phyloP scores from a whole-genome alignment of 2,329 filamentous ascomycete genomes.

The Cordyceps farinosa region DNA sequence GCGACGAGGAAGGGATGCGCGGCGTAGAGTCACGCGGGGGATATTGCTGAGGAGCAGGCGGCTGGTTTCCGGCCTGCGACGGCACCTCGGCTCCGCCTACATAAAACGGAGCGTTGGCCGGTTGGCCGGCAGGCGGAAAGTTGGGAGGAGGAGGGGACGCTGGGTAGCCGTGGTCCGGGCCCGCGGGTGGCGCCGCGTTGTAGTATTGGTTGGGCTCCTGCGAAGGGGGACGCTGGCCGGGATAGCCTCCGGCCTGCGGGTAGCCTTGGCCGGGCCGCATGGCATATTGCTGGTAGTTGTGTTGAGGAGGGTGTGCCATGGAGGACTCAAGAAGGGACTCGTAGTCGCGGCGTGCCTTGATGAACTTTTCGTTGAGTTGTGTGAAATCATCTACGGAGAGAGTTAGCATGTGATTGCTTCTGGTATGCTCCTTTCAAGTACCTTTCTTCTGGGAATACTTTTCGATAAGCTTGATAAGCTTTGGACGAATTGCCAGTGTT shows the following conservation, averaged over 20 bases:
- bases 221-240: slow-evolving; percentile 40
- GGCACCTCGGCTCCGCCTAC: slow-evolving; percentile 57
- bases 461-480: slow-evolving; percentile 95
- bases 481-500: slow-evolving; percentile 89
- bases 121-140: slow-evolving; percentile 50
- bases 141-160: slow-evolving; percentile 50
- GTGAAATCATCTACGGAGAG: slow-evolving; percentile 80
- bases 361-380: slow-evolving; percentile 98
- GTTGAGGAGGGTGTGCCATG: slow-evolving; percentile 88
- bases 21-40: slow-evolving; percentile 51
- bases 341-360: slow-evolving; percentile 95
- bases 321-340: slow-evolving; percentile 93
- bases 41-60: slow-evolving; percentile 35
- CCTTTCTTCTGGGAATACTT: slow-evolving; percentile 99
- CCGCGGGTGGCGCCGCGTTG: slow-evolving; percentile 50
- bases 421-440: slow-evolving; percentile 33
- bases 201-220: slow-evolving; percentile 68
- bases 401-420: slow-evolving; percentile 23
- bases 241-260: slow-evolving; percentile 36
- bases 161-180: slow-evolving; percentile 43
- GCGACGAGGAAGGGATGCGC: slow-evolving; percentile 44
- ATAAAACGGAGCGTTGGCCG: slow-evolving; percentile 61
- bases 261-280: slow-evolving; percentile 53
- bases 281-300: slow-evolving; percentile 68
- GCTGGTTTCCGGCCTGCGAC: slow-evolving; percentile 30